phyloP scores from a whole-genome alignment of 495 filamentous ascomycete genomes.

The Thozetella sp. region DNA sequence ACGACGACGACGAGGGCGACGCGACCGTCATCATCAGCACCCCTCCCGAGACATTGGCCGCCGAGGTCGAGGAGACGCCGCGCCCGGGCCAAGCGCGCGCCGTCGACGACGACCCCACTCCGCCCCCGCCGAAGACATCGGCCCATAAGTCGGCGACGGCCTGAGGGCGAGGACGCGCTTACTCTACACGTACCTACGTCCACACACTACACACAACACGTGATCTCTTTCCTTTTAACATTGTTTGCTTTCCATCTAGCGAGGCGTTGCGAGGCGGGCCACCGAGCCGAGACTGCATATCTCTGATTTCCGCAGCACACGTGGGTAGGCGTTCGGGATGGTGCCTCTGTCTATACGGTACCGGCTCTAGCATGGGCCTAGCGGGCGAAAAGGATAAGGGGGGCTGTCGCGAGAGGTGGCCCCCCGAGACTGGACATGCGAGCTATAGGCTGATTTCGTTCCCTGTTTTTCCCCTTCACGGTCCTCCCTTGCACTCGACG shows the following conservation, averaged over 20 bases:
- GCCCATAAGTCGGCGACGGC: slow-evolving; percentile 4
- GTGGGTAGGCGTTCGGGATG: background rate
- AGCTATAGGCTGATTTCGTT: background rate
- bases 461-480: background rate
- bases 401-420: too few relatives aligned
- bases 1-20: slow-evolving; percentile 15
- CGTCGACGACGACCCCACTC: slow-evolving; percentile 30
- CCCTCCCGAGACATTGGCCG: slow-evolving; percentile 13
- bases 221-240: background rate
- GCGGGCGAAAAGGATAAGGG: too few relatives aligned
- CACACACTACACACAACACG: background rate
- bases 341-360: too few relatives aligned
- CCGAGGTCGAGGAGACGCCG: slow-evolving; percentile 29
- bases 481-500: background rate
- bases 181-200: background rate
- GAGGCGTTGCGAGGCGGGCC: background rate
- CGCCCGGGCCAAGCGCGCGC: slow-evolving; percentile 12
- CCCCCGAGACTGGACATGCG: too few relatives aligned
- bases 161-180: background rate
- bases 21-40: slow-evolving; percentile 22
- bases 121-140: slow-evolving; percentile 17
- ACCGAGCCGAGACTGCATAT: slow-evolving; percentile 4
- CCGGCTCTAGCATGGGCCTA: too few relatives aligned
- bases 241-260: background rate
- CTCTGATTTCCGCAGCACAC: background rate